These are phyloP conservation scores for Puccinellia tenuiflora DNA, from an alignment of 176 grass and related monocot genomes.

Conservation along the genomic window DNA sequence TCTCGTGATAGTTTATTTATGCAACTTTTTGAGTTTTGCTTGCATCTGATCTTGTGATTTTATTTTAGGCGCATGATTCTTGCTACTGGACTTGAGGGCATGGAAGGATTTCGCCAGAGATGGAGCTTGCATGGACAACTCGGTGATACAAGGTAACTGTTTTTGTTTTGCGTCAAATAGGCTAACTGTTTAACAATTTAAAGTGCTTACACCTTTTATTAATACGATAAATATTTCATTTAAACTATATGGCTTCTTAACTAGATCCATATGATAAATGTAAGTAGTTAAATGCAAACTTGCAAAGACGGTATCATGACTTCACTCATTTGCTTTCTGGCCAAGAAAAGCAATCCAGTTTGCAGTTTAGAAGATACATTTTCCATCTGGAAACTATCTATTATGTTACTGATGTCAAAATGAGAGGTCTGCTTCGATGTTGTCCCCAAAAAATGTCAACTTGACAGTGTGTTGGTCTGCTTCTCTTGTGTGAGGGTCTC, in stretches of 20 bases:
- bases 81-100: conserved; percentile 64
- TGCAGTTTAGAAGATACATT: not conserved
- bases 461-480: not conserved
- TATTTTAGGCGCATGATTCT: conserved; percentile 66
- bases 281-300: not conserved
- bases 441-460: not conserved
- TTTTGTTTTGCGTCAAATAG: not conserved
- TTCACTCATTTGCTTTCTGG: not conserved
- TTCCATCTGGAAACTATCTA: not conserved
- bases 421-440: not conserved
- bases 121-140: conserved; percentile 82
- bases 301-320: not conserved
- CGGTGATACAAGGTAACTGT: conserved; percentile 48
- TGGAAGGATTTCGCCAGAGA: conserved; percentile 84
- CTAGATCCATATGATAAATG: not conserved
- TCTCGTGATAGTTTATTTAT: conserved; percentile 14
- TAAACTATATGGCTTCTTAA: not conserved
- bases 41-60: conserved; percentile 19
- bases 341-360: not conserved
- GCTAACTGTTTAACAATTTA: not conserved
- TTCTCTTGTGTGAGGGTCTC: not conserved
- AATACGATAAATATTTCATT: not conserved
- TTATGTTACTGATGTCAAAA: not conserved
- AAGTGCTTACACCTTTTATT: not conserved
- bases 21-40: not conserved